Percentiles rank a stretch among this genome's conserved stretches.
phyloP scores from a whole-genome alignment of 495 filamentous ascomycete species.

The Penicillium argentinense region DNA sequence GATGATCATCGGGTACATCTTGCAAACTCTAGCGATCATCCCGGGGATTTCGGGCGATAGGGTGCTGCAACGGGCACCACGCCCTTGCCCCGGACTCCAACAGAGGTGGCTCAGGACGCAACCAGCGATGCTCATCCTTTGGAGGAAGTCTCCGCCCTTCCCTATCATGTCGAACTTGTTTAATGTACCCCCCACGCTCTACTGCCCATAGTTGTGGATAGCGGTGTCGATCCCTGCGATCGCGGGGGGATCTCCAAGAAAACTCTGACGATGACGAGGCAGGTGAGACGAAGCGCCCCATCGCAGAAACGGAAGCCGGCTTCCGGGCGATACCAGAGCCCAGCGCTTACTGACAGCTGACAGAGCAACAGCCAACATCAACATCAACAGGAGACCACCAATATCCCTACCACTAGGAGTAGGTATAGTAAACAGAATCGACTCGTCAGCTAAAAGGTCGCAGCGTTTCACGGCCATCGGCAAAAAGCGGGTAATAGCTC shows the following conservation, averaged over 20 bases:
- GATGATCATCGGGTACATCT: slow-evolving; percentile 11
- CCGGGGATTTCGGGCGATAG: slow-evolving; percentile 1
- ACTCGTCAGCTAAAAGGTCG: slow-evolving; percentile 8
- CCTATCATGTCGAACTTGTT: too few relatives aligned
- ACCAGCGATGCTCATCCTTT: too few relatives aligned
- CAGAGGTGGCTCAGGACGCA: too few relatives aligned
- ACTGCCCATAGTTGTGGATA: slow-evolving; percentile 10
- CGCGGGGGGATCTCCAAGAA: slow-evolving; percentile 9
- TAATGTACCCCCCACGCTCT: slow-evolving; percentile 9
- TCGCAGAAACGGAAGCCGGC: neutral
- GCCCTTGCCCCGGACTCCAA: too few relatives aligned
- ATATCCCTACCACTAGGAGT: too few relatives aligned
- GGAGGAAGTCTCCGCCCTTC: too few relatives aligned
- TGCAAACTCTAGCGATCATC: slow-evolving; percentile 10
- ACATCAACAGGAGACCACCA: too few relatives aligned
- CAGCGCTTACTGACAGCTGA: neutral
- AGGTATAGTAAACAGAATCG: neutral
- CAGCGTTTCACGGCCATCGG: slow-evolving; percentile 11
- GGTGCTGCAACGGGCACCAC: too few relatives aligned
- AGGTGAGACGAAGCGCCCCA: slow-evolving; percentile 6
- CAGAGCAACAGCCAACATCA: too few relatives aligned
- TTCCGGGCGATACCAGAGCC: neutral
- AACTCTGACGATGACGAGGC: slow-evolving; percentile 1
- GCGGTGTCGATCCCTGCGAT: slow-evolving; percentile 5
- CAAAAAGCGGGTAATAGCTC: slow-evolving; percentile 26